These are phyloP conservation scores for Penicillium sp. DNA, from an alignment of 2,329 filamentous ascomycete genomes.

Conservation along the genomic window DNA sequence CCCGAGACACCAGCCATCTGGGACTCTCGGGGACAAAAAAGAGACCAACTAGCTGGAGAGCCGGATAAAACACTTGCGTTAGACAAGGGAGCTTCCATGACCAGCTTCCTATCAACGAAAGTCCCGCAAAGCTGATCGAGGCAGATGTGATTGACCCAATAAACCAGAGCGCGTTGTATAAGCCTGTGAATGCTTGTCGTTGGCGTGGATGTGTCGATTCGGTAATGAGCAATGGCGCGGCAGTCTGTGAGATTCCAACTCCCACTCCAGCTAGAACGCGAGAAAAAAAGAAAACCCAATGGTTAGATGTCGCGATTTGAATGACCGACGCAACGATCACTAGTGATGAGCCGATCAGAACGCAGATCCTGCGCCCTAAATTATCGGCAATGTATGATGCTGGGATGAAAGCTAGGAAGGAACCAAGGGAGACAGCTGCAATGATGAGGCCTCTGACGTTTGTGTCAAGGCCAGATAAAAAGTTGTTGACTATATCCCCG, in stretches of 20 bases:
- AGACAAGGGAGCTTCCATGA: conserved; percentile 64
- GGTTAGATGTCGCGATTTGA: conserved; percentile 22
- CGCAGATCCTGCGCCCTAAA: conserved; percentile 46
- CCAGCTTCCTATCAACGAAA: conserved; percentile 22
- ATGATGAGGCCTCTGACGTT: conserved; percentile 23
- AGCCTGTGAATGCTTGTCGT: conserved; percentile 29
- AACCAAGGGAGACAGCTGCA: conserved; percentile 24
- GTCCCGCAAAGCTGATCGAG: conserved; percentile 18
- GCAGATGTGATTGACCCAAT: conserved; percentile 25
- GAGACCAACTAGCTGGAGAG: conserved; percentile 52
- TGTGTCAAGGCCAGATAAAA: conserved; percentile 17
- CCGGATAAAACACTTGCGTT: conserved; percentile 50
- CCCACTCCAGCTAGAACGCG: conserved; percentile 38
- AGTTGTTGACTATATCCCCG: conserved; percentile 12
- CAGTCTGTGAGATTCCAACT: conserved; percentile 37
- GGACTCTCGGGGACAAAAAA: conserved; percentile 65
- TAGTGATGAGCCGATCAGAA: conserved; percentile 43
- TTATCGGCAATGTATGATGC: conserved; percentile 41
- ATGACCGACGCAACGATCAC: conserved; percentile 30
- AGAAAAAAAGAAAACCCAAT: conserved; percentile 30
- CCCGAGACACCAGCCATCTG: conserved; percentile 62
- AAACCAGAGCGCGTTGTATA: conserved; percentile 33
- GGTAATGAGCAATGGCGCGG: conserved; percentile 31
- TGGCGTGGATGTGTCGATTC: conserved; percentile 35
- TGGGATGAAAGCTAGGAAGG: conserved; percentile 25